A percentile compares a stretch with the other conserved stretches of the same genome.
Evolutionary conservation across 2,329 filamentous ascomycete species (phyloP).

Genomic region (Aureobasidium sp.): DNA sequence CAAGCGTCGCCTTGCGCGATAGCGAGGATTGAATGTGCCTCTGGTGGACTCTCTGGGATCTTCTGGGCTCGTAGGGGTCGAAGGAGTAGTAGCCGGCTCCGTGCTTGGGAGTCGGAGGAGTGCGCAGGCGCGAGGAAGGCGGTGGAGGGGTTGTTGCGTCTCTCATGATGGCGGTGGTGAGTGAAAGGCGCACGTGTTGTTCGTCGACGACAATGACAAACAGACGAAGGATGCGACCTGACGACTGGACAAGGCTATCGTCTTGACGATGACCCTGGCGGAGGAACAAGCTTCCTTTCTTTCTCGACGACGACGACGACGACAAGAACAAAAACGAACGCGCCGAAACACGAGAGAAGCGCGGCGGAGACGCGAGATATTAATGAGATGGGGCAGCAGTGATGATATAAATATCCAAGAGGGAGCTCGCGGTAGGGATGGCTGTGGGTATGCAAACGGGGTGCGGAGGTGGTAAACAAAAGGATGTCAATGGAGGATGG

Average conservation of each 20-base stretch:
- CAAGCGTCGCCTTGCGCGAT: slow-evolving; percentile 24
- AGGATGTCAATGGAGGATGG: background rate
- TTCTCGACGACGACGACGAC: background rate
- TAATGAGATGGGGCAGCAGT: background rate
- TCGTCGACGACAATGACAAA: background rate
- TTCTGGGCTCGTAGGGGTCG: slow-evolving; percentile 66
- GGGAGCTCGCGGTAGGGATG: background rate
- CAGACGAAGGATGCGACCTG: background rate
- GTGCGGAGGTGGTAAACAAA: background rate
- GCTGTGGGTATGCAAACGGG: background rate
- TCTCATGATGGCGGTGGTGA: slow-evolving; percentile 4
- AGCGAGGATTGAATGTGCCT: slow-evolving; percentile 1
- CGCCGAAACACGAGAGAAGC: slow-evolving; percentile 6
- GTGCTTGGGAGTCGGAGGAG: slow-evolving; percentile 61
- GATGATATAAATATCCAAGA: slow-evolving; percentile 2
- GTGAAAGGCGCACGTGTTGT: background rate
- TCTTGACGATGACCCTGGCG: slow-evolving; percentile 13
- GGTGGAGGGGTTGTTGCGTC: slow-evolving; percentile 47
- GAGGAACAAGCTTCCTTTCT: background rate
- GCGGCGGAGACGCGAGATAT: background rate
- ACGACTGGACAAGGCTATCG: background rate
- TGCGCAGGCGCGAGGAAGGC: slow-evolving; percentile 56
- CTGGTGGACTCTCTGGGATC: slow-evolving; percentile 52
- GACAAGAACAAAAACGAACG: background rate
- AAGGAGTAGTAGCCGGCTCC: slow-evolving; percentile 59